Percentiles rank a stretch among this genome's conserved stretches.
phyloP scores from a whole-genome alignment of 306 rosid genomes.

The Hippophae gyantsensis region DNA sequence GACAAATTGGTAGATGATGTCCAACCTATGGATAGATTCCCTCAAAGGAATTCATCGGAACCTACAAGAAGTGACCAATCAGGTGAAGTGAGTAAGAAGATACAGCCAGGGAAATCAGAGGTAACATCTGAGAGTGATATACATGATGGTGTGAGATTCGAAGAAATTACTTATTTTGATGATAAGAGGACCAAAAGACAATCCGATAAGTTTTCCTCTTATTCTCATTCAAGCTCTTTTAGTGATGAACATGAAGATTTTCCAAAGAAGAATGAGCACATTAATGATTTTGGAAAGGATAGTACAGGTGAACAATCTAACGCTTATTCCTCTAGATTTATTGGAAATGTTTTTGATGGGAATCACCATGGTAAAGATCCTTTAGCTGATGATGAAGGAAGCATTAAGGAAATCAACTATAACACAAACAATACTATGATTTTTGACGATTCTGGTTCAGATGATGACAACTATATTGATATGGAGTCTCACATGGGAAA shows the following conservation, averaged over 20 bases:
- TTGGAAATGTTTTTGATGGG: conserved; percentile 23
- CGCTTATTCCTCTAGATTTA: conserved; percentile 30
- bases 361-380: conserved; percentile 24
- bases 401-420: conserved; percentile 25
- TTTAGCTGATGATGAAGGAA: conserved; percentile 38
- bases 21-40: conserved; percentile 27
- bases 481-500: conserved; percentile 27
- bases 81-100: conserved; percentile 27
- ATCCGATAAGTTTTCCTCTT: conserved; percentile 30
- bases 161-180: conserved; percentile 30
- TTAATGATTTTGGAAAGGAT: conserved; percentile 27
- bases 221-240: conserved; percentile 33
- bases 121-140: conserved; percentile 29
- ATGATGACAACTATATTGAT: conserved; percentile 41
- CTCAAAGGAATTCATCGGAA: conserved; percentile 33
- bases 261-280: conserved; percentile 21
- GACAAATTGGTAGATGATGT: conserved; percentile 26
- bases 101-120: conserved; percentile 28
- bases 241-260: conserved; percentile 31
- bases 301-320: conserved; percentile 26
- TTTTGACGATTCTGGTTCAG: conserved; percentile 73
- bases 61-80: conserved; percentile 24
- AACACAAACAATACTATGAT: conserved; percentile 32
- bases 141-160: conserved; percentile 28
- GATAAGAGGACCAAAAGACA: conserved; percentile 30